Evolutionary conservation across 768 basidiomycete species (phyloP).

Genomic region (Naganishia vaughanmartiniae): DNA sequence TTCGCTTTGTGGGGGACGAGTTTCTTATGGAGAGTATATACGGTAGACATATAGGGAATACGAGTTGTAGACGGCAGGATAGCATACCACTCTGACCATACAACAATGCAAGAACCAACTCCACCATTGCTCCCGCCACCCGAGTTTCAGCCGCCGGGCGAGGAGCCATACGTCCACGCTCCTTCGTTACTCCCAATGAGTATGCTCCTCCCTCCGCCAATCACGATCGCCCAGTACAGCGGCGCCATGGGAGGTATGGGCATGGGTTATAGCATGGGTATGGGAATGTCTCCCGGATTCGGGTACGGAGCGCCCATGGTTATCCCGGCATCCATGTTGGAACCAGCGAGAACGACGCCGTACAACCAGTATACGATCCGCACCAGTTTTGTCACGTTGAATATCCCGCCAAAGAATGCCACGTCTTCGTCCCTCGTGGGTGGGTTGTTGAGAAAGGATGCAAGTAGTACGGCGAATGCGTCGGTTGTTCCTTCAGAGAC

Average conservation of each 20-base stretch:
- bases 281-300: slow-evolving; percentile 9
- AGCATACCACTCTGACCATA: too few species aligned
- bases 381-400: slow-evolving; percentile 45
- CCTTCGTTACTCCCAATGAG: slow-evolving; percentile 19
- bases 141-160: slow-evolving; percentile 22
- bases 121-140: neutral
- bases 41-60: too few species aligned
- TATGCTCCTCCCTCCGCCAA: slow-evolving; percentile 14
- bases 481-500: slow-evolving; percentile 3
- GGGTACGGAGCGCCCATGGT: slow-evolving; percentile 8
- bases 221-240: slow-evolving; percentile 12
- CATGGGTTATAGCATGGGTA: neutral
- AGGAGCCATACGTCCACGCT: slow-evolving; percentile 19
- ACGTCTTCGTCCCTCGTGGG: slow-evolving; percentile 31
- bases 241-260: slow-evolving; percentile 18
- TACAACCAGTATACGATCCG: slow-evolving; percentile 36
- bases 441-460: slow-evolving; percentile 36
- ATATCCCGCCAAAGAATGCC: slow-evolving; percentile 39
- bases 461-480: slow-evolving; percentile 1
- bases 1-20: too few species aligned
- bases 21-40: too few species aligned
- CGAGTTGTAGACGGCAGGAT: too few species aligned
- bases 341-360: slow-evolving; percentile 10
- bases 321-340: slow-evolving; percentile 1
- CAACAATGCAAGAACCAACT: slow-evolving; percentile 3